Base-by-base conservation (phyloP, 345 rosid species). In the Carallia brachiata region DNA sequence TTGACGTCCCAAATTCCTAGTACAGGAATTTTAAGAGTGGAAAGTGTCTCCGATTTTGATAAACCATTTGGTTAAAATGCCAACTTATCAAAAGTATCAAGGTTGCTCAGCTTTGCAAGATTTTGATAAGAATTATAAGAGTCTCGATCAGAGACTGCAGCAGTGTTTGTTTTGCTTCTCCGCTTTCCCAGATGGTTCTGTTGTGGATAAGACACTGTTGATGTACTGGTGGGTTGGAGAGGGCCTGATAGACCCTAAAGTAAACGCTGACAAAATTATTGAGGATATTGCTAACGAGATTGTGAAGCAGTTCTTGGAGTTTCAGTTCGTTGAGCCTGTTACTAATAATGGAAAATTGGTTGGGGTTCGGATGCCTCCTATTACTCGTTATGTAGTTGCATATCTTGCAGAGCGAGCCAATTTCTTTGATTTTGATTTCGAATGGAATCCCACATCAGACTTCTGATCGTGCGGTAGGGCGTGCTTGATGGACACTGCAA, bases 211-310 rank as follows among this genome's bases (percentile, higher is more conserved):
- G 67, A 65, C 71, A 64, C 18, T 69, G 19, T 31, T 73, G 6
- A 62, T 39, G 27, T 64, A 73, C 37, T 73, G 81, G 81, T 78
- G 77, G 81, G 19, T 73, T 57, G 94, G 86, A 34, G 88, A 89
- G 75, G 76, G 73, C 10, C 50, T 88, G 61, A 58, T 80, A 40
- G 1, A 0, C 4, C 34, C 34, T 32, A 4, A 32, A 4, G 34
- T 4, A 32, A 32, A 2, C 4, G 34, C 2, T 32, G 34, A 32
- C 34, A 32, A 4, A 32, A 32, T 32, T 32, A 4, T 4, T 2
- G 34, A 32, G 34, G 34, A 32, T 1, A 1, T 32, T 32, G 34
- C 34, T 32, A 32, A 32, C 34, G 34, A 6, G 53, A 48, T 0
- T 3, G 16, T 48, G 53, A 48, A 5, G 12, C 5, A 1, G 12